Percentiles rank a stretch among this genome's conserved stretches.
These are phyloP conservation scores for Dictyostelium brefeldianum DNA, from an alignment of 78 protist genomes.

Conservation along the genomic window DNA sequence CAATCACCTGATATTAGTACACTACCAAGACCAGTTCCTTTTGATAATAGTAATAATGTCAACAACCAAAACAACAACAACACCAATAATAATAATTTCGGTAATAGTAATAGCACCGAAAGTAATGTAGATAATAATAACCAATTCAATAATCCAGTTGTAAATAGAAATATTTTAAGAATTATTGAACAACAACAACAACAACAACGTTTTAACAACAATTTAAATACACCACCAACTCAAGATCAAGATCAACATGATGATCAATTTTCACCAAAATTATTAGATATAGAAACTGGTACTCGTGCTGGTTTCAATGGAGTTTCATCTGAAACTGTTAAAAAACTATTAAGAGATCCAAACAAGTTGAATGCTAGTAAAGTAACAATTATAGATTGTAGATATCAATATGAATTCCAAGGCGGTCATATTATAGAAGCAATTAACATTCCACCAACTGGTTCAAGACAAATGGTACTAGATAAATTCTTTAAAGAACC, in stretches of 20 bases:
- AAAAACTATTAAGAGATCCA: background rate
- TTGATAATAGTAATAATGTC: background rate
- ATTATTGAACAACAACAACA: background rate
- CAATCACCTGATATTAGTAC: slow-evolving; percentile 19
- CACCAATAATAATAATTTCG: background rate
- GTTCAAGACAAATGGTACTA: background rate
- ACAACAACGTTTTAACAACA: background rate
- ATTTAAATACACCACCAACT: background rate
- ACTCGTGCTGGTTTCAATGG: slow-evolving; percentile 52
- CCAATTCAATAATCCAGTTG: background rate
- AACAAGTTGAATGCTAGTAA: slow-evolving; percentile 5
- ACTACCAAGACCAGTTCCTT: slow-evolving; percentile 20
- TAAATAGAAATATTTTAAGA: background rate
- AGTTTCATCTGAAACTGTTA: slow-evolving; percentile 51
- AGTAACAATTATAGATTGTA: slow-evolving; percentile 80
- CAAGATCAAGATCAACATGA: background rate
- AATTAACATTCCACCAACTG: slow-evolving; percentile 72
- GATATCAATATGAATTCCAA: slow-evolving; percentile 87
- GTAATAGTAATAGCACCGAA: background rate
- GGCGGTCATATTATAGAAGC: slow-evolving; percentile 91
- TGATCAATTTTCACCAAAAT: slow-evolving; percentile 17
- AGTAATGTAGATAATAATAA: background rate
- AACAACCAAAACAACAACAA: background rate
- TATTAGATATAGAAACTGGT: background rate
- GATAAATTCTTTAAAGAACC: slow-evolving; percentile 12